Evolutionary conservation across 2,329 filamentous ascomycete genomes (phyloP), one percentile per base, ranked within the genome.

Genomic region (Fusarium anthophilum): DNA sequence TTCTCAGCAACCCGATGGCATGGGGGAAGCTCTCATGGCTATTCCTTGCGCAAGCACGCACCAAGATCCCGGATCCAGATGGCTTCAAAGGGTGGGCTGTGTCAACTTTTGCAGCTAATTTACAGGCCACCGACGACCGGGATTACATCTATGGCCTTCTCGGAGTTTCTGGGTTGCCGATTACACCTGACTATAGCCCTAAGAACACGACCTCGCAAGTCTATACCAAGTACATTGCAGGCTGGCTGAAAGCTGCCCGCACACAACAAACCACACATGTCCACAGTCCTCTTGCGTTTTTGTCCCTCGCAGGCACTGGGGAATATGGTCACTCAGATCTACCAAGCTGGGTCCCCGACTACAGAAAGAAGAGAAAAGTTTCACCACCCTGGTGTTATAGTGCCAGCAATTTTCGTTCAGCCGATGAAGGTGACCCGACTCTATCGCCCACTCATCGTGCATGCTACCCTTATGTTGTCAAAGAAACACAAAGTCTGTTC

Each of bases 111-210:
- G 43, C 55, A 26, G 30, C 24, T 10, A 69, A 63, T 26, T 17
- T 69, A n/a, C 41, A 69, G 38, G 64, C 64, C 13, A 63, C 30
- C 14, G 48, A 68, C 35, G 47, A 63, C 28, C 55, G 41, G 14
- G 30, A 68, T 24, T 47, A 69, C 17, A 55, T 63, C 17, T 50
- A 69, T 18, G 63, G 64, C 8, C 65, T 66, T 66, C 62, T 68
- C 47, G 63, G 39, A 47, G 63, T 62, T 15, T 68, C 54, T 13
- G 63, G 22, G 14, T 68, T 68, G 17, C 45, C 47, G 8, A 48
- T 68, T 7, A 54, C 38, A 10, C 54, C 63, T 37, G 47, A 62
- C 28, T 68, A 68, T 15, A 61, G 39, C n/a, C 14, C 28, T 6
- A 37, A 68, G 35, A 68, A 61, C 14, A 47, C 48, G 11, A 28